Base-by-base conservation (phyloP, 371 early-diverging fungal genomes). In the Phascolomyces articulosus region DNA sequence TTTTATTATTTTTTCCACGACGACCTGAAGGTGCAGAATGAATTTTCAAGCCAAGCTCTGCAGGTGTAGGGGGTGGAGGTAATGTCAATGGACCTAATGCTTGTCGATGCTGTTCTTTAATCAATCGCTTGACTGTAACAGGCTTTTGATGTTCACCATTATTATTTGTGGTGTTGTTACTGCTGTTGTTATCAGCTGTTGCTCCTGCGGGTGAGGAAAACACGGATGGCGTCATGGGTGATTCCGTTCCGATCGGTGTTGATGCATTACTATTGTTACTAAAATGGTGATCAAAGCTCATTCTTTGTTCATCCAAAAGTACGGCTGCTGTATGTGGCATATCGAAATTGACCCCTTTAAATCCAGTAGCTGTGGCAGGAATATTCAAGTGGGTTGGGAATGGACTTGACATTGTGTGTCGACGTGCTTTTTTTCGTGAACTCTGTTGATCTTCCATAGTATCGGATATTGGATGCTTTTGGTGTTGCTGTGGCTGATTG, bases 41-140 rank as follows among this genome's bases (percentile, higher is more conserved):
- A 15, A 24, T 47, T 31, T 69, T 44, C 1, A 74, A 59, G 0
- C 75, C 75, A 16, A 78, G 54, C 51, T 78, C 79, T 11, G 73
- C 73, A 28, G 75, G 75, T 28, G 79, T 75, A 1, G 79, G 79
- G 28, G 70, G 73, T 10, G 75, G 75, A 4, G 75, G 76, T 21
- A 75, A 58, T 16, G 64, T 51, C 44, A 78, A 67, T 4, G 53
- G 28, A 1, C 73, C 70, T 0, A 72, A 34, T 11, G 67, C 53
- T 29, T 63, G 70, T 20, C 70, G 65, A 55, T 71, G 72, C 3
- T 62, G 65, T 40, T 63, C 68, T 49, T 62, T 66, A n/a, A 57
- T 59, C 27, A 66, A 31, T 1, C 67, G 57, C 23, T 55, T 53
- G 28, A 66, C 55, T n/a, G 63, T 64, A 1, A 60, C 18, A 13